These are phyloP conservation scores for Trichothecium sympodiale DNA, from an alignment of 2,329 filamentous ascomycete species.

Conservation along the genomic window DNA sequence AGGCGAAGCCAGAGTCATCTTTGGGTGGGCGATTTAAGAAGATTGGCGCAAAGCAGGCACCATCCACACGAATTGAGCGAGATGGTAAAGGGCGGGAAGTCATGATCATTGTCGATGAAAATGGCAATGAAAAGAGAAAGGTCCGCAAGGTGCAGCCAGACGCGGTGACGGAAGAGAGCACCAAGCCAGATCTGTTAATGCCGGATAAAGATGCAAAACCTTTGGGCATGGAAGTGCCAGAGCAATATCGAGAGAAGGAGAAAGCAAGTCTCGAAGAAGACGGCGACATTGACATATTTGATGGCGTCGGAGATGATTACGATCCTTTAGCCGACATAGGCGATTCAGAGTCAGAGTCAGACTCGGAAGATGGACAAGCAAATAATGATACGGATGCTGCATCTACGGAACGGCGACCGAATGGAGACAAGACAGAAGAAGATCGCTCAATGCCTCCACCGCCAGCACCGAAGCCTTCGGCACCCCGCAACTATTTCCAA, in stretches of 20 bases:
- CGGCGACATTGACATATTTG: slow-evolving; percentile 54
- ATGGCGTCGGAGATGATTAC: slow-evolving; percentile 55
- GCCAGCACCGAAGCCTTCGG: slow-evolving; percentile 26
- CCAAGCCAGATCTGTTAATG: slow-evolving; percentile 34
- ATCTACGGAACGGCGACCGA: slow-evolving; percentile 12
- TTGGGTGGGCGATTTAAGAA: slow-evolving; percentile 54
- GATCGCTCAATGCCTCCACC: slow-evolving; percentile 32
- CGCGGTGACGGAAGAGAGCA: slow-evolving; percentile 19
- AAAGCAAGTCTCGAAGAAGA: slow-evolving; percentile 30
- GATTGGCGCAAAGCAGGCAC: slow-evolving; percentile 43
- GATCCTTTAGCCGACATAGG: slow-evolving; percentile 52
- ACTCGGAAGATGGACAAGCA: slow-evolving; percentile 29
- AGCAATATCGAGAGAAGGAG: slow-evolving; percentile 38
- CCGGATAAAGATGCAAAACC: slow-evolving; percentile 45
- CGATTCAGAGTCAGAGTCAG: slow-evolving; percentile 31
- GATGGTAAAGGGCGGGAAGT: slow-evolving; percentile 52
- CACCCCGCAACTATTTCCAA: slow-evolving; percentile 51
- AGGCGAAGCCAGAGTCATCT: slow-evolving; percentile 36
- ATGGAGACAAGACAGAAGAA: slow-evolving; percentile 7
- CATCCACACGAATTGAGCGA: slow-evolving; percentile 47
- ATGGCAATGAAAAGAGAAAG: slow-evolving; percentile 56
- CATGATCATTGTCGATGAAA: slow-evolving; percentile 53
- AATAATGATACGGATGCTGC: slow-evolving; percentile 16
- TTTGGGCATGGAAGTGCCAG: slow-evolving; percentile 55
- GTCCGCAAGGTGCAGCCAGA: slow-evolving; percentile 40